phyloP scores from a whole-genome alignment of 2,329 filamentous ascomycete species.

The Fusarium denticulatum region DNA sequence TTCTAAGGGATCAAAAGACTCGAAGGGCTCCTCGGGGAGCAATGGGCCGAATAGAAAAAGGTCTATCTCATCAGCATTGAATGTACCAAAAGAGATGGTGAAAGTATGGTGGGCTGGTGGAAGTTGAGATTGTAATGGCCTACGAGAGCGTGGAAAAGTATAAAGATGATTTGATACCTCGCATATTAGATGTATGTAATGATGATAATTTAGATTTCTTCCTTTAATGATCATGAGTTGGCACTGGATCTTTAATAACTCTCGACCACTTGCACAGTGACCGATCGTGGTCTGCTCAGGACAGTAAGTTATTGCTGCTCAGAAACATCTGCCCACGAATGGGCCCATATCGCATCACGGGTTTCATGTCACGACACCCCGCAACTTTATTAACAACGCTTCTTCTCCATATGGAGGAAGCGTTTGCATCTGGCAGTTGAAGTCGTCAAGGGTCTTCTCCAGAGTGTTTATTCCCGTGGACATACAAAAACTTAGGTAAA shows the following conservation, averaged over 20 bases:
- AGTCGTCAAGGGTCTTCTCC: background rate
- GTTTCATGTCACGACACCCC: background rate
- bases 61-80: conserved; percentile 29
- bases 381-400: background rate
- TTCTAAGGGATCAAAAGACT: background rate
- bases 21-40: background rate
- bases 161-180: conserved; percentile 14
- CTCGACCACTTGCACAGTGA: background rate
- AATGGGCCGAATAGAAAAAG: conserved; percentile 29
- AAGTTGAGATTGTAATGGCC: background rate
- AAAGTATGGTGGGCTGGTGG: conserved; percentile 42
- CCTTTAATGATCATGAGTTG: background rate
- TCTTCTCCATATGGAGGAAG: background rate
- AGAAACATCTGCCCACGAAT: background rate
- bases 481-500: background rate
- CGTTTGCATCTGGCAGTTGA: background rate
- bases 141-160: conserved; percentile 25
- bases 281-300: background rate
- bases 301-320: background rate
- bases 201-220: conserved; percentile 17
- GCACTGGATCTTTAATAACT: background rate
- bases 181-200: conserved; percentile 21
- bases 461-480: conserved; percentile 1
- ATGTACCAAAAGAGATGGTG: conserved; percentile 37
- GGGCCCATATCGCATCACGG: background rate